Evolutionary conservation across 2,329 filamentous ascomycete genomes (phyloP), one percentile per base, ranked within the genome.

Genomic region (Fusarium sp.): DNA sequence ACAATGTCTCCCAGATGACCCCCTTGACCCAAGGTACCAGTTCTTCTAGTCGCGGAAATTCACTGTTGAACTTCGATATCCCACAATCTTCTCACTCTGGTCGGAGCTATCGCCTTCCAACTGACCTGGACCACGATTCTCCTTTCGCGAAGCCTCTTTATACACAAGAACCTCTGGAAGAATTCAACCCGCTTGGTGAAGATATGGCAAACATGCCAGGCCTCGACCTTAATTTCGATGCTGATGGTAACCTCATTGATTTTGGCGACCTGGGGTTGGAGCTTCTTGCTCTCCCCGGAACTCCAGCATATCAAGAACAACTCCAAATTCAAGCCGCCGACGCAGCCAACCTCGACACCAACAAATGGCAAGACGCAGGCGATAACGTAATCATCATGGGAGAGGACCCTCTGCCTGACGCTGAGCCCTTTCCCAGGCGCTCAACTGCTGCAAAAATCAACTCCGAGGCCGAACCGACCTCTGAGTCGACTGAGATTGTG

Each of bases 201-300:
- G 81, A 83, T 4, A 72, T 82, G 27, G 78, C 77, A 11, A 72
- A 76, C 7, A 70, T 81, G 21, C 77, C 77, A 0, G 82, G 82
- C 27, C 80, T 84, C 69, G 82, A 81, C 4, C 78, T 88, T 27
- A 80, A 83, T n/a, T 83, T 88, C 55, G 86, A 87, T 63, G 82
- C 78, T 25, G 76, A 87, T 12, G 86, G 86, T 40, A 87, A 87
- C 61, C 74, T 87, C 37, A 70, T 85, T 42, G 79, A 79, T 25
- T 68, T 81, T 5, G 63, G 77, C 14, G 82, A 84, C 18, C 74
- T 59, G 7, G 74, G 81, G 20, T 78, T 78, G 21, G 82, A 84
- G 37, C 75, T 87, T 32, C 85, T 85, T 34, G 75, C 75, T 20
- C 75, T 85, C 27, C 80, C 77, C 34, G 68, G 56, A 10, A 48